Conservation (phyloP, 2,329 filamentous ascomycete species). For the Colletotrichum orchidophilum region DNA sequence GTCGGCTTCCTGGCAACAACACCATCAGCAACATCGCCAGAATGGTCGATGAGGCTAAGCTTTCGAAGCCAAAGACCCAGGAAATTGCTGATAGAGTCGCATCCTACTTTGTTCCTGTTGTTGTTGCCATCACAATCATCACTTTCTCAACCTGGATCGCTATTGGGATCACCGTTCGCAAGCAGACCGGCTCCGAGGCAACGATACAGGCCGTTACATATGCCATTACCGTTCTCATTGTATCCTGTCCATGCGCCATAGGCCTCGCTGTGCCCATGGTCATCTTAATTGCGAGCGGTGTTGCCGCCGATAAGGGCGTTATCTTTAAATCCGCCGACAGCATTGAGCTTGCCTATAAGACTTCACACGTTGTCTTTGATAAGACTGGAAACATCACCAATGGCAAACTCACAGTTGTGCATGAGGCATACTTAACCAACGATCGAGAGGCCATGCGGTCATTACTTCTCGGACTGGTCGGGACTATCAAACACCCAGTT, state of each 20-base stretch:
- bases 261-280: conserved; percentile 83
- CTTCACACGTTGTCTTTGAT: conserved; percentile 78
- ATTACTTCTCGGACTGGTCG: conserved; percentile 39
- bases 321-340: conserved; percentile 74
- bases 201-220: conserved; percentile 73
- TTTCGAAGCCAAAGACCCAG: conserved; percentile 75
- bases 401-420: conserved; percentile 59
- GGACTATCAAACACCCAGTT: conserved; percentile 60
- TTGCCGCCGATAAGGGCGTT: conserved; percentile 71
- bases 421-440: conserved; percentile 43
- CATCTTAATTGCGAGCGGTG: conserved; percentile 73
- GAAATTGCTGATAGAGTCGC: conserved; percentile 75
- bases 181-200: conserved; percentile 56
- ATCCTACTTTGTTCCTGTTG: conserved; percentile 73
- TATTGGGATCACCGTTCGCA: conserved; percentile 56
- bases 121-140: conserved; percentile 65
- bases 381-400: conserved; percentile 82
- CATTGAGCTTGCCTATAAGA: conserved; percentile 69
- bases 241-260: conserved; percentile 83
- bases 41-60: conserved; percentile 76
- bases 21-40: conserved; percentile 74
- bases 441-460: conserved; percentile 6
- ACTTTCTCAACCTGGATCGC: conserved; percentile 75
- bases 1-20: conserved; percentile 73
- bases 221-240: conserved; percentile 75